These are phyloP conservation scores for Agarophyton chilense DNA, from an alignment of 23 red algal genomes.

Conservation along the genomic window DNA sequence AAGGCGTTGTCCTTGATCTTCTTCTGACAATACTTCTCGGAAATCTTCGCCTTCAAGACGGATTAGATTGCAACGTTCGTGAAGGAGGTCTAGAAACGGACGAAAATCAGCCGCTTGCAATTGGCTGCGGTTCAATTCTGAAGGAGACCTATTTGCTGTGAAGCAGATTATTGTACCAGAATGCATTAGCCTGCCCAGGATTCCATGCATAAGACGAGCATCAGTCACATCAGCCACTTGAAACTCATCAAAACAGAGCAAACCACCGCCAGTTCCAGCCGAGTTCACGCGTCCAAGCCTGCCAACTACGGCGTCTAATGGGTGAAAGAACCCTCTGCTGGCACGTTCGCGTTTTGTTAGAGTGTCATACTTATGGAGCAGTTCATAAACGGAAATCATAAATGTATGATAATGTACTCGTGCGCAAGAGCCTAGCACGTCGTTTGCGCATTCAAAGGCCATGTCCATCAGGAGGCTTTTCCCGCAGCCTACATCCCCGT, in stretches of 20 bases:
- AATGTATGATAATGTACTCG: constrained; percentile 76
- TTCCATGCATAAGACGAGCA: constrained; percentile 83
- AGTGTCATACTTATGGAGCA: constrained; percentile 49
- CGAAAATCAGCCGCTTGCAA: constrained; percentile 79
- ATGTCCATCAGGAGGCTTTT: constrained; percentile 92
- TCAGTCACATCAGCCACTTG: constrained; percentile 96
- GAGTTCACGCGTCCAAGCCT: constrained; percentile 46
- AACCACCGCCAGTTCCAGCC: constrained; percentile 43
- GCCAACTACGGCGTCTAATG: constrained; percentile 54
- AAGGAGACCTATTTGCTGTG: constrained; percentile 88
- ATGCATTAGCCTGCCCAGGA: constrained; percentile 68
- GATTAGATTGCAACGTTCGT: constrained; percentile 71
- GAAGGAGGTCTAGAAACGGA: constrained; percentile 83
- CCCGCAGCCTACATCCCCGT: constrained; percentile 83
- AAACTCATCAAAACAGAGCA: constrained; percentile 97
- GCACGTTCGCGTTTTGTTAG: constrained; percentile 32
- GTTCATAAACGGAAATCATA: constrained; percentile 65
- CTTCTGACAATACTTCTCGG: constrained; percentile 38
- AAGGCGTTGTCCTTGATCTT: background rate
- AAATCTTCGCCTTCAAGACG: constrained; percentile 71
- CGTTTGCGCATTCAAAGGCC: constrained; percentile 46
- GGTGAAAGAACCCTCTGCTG: constrained; percentile 14
- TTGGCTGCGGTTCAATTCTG: constrained; percentile 81
- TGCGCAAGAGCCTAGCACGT: background rate
- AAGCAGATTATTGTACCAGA: constrained; percentile 82